Evolutionary conservation across 169 alveolate species (phyloP).

Genomic region (Babesia divergens): DNA sequence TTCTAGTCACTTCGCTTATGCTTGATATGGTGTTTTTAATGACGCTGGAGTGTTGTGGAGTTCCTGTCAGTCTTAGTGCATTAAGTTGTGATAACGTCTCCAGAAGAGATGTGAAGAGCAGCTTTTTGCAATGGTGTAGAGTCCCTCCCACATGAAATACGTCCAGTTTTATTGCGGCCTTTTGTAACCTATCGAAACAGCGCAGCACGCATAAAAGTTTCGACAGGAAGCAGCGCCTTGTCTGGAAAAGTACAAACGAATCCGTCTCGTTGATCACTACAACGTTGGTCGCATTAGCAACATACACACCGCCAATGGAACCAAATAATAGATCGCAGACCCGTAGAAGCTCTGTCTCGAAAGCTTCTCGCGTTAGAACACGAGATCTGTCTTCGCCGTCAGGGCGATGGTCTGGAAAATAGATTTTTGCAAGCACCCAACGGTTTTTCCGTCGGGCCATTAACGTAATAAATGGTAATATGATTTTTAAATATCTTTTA

Average conservation of each 20-base stretch:
- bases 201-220: constrained; percentile 32
- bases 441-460: constrained; percentile 66
- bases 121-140: constrained; percentile 49
- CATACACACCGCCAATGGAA: constrained; percentile 31
- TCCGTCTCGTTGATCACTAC: constrained; percentile 24
- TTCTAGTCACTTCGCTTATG: constrained; percentile 3
- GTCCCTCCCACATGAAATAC: constrained; percentile 55
- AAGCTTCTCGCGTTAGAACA: constrained; percentile 11
- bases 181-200: constrained; percentile 32
- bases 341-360: constrained; percentile 21
- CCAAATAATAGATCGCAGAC: constrained; percentile 41
- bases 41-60: not conserved
- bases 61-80: constrained; percentile 11
- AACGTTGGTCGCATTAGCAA: constrained; percentile 35
- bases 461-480: not conserved
- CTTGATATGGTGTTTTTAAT: not conserved
- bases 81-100: constrained; percentile 42
- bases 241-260: constrained; percentile 46
- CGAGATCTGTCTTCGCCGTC: not conserved
- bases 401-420: not conserved
- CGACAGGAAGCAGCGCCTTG: constrained; percentile 28
- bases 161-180: constrained; percentile 30
- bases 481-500: not conserved
- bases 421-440: constrained; percentile 46
- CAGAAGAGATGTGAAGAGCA: constrained; percentile 27